Evolutionary conservation across 2,329 filamentous ascomycete genomes (phyloP).

Genomic region (Stachybotrys echinatus): DNA sequence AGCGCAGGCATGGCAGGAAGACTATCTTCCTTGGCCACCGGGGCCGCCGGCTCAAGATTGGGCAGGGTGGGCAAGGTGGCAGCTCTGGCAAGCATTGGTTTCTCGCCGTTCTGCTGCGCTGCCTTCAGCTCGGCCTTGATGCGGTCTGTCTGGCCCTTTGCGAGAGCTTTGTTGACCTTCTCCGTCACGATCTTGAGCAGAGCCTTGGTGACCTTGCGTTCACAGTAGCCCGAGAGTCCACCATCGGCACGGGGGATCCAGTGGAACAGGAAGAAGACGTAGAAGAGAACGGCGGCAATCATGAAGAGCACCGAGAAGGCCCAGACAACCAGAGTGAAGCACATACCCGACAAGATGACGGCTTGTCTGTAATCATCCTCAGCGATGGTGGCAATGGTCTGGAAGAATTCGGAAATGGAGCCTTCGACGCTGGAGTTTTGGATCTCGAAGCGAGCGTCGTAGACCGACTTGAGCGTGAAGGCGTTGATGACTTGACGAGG

Average conservation of each 20-base stretch:
- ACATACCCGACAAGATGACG: slow-evolving; percentile 81
- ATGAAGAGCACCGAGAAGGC: slow-evolving; percentile 72
- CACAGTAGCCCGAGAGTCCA: slow-evolving; percentile 78
- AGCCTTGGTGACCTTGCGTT: slow-evolving; percentile 82
- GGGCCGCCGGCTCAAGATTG: slow-evolving; percentile 20
- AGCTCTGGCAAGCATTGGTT: slow-evolving; percentile 44
- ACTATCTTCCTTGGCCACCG: slow-evolving; percentile 33
- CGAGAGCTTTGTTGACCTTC: slow-evolving; percentile 85
- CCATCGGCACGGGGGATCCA: slow-evolving; percentile 82
- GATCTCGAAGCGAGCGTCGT: slow-evolving; percentile 65
- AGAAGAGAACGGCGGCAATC: slow-evolving; percentile 70
- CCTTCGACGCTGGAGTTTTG: slow-evolving; percentile 49
- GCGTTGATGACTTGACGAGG: slow-evolving; percentile 90
- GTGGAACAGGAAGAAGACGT: slow-evolving; percentile 85
- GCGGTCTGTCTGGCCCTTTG: slow-evolving; percentile 64
- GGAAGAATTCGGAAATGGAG: slow-evolving; percentile 70
- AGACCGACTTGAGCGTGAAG: slow-evolving; percentile 80
- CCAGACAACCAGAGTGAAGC: slow-evolving; percentile 89
- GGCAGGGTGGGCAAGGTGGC: slow-evolving; percentile 64
- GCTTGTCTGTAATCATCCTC: slow-evolving; percentile 72
- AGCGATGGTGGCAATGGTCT: slow-evolving; percentile 71
- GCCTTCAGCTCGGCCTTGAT: slow-evolving; percentile 44
- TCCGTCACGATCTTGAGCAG: slow-evolving; percentile 77
- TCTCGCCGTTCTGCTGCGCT: slow-evolving; percentile 49
- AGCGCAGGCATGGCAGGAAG: slow-evolving; percentile 54